Conservation (phyloP, 2,329 filamentous ascomycete species). For the Ceratocystis huliohia region DNA sequence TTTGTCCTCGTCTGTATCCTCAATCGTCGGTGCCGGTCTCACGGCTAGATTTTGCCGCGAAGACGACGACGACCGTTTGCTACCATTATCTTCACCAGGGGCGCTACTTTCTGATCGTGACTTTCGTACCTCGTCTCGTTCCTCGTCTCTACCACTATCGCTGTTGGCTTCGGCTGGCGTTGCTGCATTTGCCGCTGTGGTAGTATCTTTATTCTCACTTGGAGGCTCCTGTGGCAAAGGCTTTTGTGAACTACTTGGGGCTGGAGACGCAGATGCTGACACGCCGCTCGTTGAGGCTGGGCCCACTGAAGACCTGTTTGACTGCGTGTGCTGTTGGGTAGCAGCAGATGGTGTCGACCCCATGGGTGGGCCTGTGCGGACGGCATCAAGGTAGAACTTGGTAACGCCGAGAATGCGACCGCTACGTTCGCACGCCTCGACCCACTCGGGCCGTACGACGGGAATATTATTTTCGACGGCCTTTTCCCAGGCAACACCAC, state of each 20-base stretch:
- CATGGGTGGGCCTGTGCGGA: slow-evolving; percentile 37
- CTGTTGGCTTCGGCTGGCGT: not conserved
- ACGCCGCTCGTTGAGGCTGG: slow-evolving; percentile 14
- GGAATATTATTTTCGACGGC: slow-evolving; percentile 96
- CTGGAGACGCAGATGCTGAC: slow-evolving; percentile 22
- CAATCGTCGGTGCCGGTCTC: slow-evolving; percentile 10
- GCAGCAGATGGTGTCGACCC: slow-evolving; percentile 26
- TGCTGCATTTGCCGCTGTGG: not conserved
- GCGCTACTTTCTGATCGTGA: not conserved
- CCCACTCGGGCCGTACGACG: slow-evolving; percentile 91
- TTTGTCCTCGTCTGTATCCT: slow-evolving; percentile 13
- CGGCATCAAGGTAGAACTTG: slow-evolving; percentile 87
- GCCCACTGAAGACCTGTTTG: slow-evolving; percentile 26
- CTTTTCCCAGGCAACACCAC: slow-evolving; percentile 86
- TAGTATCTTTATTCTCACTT: slow-evolving; percentile 22
- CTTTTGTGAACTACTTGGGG: slow-evolving; percentile 24
- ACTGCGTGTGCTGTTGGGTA: slow-evolving; percentile 19
- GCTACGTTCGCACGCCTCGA: slow-evolving; percentile 88
- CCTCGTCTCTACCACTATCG: not conserved
- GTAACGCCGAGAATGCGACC: slow-evolving; percentile 87
- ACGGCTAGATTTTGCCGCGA: slow-evolving; percentile 35
- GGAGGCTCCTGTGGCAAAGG: slow-evolving; percentile 22
- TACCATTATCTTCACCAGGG: slow-evolving; percentile 26
- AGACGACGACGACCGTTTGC: slow-evolving; percentile 25
- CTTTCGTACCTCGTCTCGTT: not conserved